Evolutionary conservation across 805 yeast species (phyloP), one percentile per base, ranked within the genome.

Genomic region (Yamadazyma insecticola): DNA sequence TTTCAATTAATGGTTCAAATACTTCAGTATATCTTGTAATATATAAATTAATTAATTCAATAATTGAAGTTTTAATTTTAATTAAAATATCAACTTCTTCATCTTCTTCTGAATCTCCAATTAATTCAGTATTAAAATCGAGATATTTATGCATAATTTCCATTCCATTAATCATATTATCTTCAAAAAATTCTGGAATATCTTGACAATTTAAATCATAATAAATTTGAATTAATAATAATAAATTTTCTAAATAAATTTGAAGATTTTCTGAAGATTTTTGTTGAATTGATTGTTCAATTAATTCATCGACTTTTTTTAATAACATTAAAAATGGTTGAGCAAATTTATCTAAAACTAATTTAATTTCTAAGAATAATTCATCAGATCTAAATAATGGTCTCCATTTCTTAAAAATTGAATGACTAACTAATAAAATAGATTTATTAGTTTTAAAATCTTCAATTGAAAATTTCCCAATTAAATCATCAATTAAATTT

Each of bases 121-220:
- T 55, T 30, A 78, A 41, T 0, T 72, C 63, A 36, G 78, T 78
- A 11, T 64, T 51, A 50, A 78, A 86, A 24, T 70, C 60, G 36
- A 92, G 66, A 53, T 89, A 90, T 57, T 83, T 84, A 53, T 87
- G 94, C 44, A 89, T 67, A 17, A 89, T 73, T 4, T 68, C 67
- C 92, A 94, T 85, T 32, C 94, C 88, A 12, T 60, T 63, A 24
- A 70, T 63, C 56, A 92, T 61, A 53, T 92, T 74, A 59, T 92
- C 97, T 60, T 94, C 99, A 53, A 92, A 92, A 52, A 90, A 92
- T 58, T 89, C 98, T 1, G 99, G 98, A 32, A 92, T 81, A 59
- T 92, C 99, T 61, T 94, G 98, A 59, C 97, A 90, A 56, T 92
- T 92, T 49, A 92, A 75, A 55, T 92, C 99, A 53, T 78, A 87